These are phyloP conservation scores for Paecilomyces dactylethromorphus DNA, from an alignment of 2,329 filamentous ascomycete genomes.

Conservation along the genomic window DNA sequence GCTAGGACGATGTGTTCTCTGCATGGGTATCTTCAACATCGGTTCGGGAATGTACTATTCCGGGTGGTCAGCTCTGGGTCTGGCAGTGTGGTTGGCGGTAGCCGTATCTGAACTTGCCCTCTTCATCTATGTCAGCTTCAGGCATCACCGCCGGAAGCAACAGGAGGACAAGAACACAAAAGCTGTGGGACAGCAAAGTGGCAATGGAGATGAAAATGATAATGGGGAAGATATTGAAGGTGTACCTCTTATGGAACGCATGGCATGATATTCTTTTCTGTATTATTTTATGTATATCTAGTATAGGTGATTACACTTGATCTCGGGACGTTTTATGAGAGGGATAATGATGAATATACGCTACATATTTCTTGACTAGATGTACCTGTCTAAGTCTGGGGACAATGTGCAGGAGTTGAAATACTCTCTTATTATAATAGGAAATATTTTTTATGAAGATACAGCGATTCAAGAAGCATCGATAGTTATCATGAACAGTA, in stretches of 20 bases:
- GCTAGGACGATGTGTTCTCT: slow-evolving; percentile 6
- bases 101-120: slow-evolving; percentile 4
- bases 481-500: too few species aligned
- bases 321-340: not conserved
- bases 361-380: not conserved
- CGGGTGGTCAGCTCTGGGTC: slow-evolving; percentile 3
- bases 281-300: not conserved
- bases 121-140: slow-evolving; percentile 5
- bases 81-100: slow-evolving; percentile 6
- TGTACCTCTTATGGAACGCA: slow-evolving; percentile 6
- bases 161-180: slow-evolving; percentile 1
- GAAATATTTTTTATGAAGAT: too few species aligned
- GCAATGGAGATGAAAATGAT: slow-evolving; percentile 5
- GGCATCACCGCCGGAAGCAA: slow-evolving; percentile 4
- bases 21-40: slow-evolving; percentile 7
- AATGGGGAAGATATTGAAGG: slow-evolving; percentile 7
- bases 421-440: too few species aligned
- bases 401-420: too few species aligned
- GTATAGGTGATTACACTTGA: not conserved
- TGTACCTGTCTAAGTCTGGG: too few species aligned
- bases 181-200: slow-evolving; percentile 2
- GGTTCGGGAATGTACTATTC: slow-evolving; percentile 8
- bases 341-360: not conserved
- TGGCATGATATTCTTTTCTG: not conserved
- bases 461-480: too few species aligned